Evolutionary conservation across 1,139 yeast genomes (phyloP).

Genomic region (Candida frijolesensis): DNA sequence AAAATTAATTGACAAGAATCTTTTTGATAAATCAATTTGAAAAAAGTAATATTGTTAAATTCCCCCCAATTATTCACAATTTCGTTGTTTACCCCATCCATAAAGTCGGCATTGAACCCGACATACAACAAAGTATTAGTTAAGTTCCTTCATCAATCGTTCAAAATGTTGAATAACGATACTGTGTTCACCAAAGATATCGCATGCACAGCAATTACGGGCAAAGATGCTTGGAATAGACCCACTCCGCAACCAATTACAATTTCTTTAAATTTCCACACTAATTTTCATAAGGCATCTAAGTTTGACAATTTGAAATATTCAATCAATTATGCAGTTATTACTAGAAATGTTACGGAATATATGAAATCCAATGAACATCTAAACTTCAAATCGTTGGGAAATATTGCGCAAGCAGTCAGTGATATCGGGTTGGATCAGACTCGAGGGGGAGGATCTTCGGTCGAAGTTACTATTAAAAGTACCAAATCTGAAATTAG

Average conservation of each 20-base stretch:
- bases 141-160: constrained; percentile 18
- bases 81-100: constrained; percentile 9
- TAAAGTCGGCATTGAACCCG: constrained; percentile 24
- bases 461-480: constrained; percentile 46
- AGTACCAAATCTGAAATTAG: constrained; percentile 59
- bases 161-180: constrained; percentile 39
- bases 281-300: constrained; percentile 74
- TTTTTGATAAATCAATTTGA: not conserved
- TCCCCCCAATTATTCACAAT: constrained; percentile 9
- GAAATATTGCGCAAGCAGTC: constrained; percentile 59
- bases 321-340: constrained; percentile 85
- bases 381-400: constrained; percentile 52
- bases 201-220: constrained; percentile 65
- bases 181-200: constrained; percentile 60
- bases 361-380: constrained; percentile 49
- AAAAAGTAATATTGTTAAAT: not conserved
- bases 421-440: constrained; percentile 50
- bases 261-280: constrained; percentile 59
- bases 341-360: constrained; percentile 63
- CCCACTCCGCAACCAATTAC: constrained; percentile 70
- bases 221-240: constrained; percentile 77
- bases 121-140: constrained; percentile 9
- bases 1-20: not conserved
- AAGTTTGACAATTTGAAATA: constrained; percentile 74
- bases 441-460: constrained; percentile 53